Base-by-base conservation (phyloP, 306 rosid species). In the Parietaria judaica region DNA sequence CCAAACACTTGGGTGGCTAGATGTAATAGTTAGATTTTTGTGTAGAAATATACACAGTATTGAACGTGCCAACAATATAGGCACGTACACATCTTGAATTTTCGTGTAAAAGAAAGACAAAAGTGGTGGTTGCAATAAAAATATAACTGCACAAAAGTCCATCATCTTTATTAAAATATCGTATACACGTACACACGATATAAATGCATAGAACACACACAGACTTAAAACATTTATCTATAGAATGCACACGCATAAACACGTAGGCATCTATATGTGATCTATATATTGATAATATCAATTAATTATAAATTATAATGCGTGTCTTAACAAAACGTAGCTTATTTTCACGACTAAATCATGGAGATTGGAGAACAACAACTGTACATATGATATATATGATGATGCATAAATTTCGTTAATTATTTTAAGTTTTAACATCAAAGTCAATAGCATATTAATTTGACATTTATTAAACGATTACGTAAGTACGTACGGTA, bases 1-100 rank as follows among this genome's bases (percentile, higher is more conserved):
- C 57, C 36, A 53, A 53, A 53, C 57, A 53, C 57, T 53, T 53
- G 57, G 57, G 13, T 53, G 9, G 36, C 36, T 53, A 53, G 36
- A 11, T 52, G 7, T 14, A n/a, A 36, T 0, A 41, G 36, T 16
- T 16, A 6, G 36, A 17, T 41, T 41, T 41, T 41, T 41, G 45
- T 41, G 45, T 5, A 41, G 9, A 41, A 41, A 41, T 5, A 41
- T 41, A 41, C 45, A 41, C 9, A 23, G 31, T 23, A 41, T 8
- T 8, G 9, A 41, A 5, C 9, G 1, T 41, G 3, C 45, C 45
- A 41, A 41, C 45, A 41, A 41, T 41, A 41, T 5, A 41, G 9
- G 56, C 2, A 53, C 8, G 56, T 34, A 53, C 36, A 53, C 37
- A 16, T 53, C 17, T 23, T 23, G 31, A 23, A 6, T n/a, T 53